phyloP scores from a whole-genome alignment of 805 yeast genomes.

The Barnettozyma vustinii region DNA sequence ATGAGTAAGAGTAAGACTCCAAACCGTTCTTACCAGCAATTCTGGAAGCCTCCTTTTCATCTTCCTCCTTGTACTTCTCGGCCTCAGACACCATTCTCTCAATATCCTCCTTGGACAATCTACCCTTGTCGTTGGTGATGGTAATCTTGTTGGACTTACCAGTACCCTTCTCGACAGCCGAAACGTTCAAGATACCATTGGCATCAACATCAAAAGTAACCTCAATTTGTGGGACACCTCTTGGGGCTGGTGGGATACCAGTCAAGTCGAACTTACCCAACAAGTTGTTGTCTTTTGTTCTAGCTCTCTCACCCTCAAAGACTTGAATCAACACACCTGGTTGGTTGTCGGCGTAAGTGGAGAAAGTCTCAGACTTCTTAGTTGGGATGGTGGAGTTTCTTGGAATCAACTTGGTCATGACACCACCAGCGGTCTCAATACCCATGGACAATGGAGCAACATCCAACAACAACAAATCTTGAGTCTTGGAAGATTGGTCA shows the following conservation, averaged over 20 bases:
- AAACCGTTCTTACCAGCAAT: constrained; percentile 91
- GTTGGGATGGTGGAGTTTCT: constrained; percentile 58
- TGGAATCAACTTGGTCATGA: constrained; percentile 82
- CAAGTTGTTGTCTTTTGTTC: constrained; percentile 92
- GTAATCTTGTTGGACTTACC: constrained; percentile 97
- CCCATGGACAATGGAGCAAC: constrained; percentile 96
- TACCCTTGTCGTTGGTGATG: constrained; percentile 97
- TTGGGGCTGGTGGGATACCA: constrained; percentile 98
- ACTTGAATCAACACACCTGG: constrained; percentile 98
- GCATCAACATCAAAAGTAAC: constrained; percentile 97
- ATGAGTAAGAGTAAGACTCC: constrained; percentile 91
- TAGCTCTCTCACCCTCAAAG: constrained; percentile 96
- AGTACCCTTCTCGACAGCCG: constrained; percentile 97
- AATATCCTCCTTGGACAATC: constrained; percentile 94
- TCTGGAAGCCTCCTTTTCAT: constrained; percentile 91
- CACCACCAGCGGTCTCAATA: constrained; percentile 99
- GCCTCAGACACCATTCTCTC: constrained; percentile 98
- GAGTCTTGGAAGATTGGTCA: constrained; percentile 93
- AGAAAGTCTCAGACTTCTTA: constrained; percentile 93
- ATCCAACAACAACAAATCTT: constrained; percentile 89
- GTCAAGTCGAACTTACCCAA: constrained; percentile 95
- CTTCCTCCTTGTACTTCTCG: constrained; percentile 95
- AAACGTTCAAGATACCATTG: constrained; percentile 93
- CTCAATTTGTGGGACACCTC: constrained; percentile 98
- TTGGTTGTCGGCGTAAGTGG: constrained; percentile 96